Evolutionary conservation across 2,329 filamentous ascomycete genomes (phyloP).

Genomic region (Botrytis squamosa): DNA sequence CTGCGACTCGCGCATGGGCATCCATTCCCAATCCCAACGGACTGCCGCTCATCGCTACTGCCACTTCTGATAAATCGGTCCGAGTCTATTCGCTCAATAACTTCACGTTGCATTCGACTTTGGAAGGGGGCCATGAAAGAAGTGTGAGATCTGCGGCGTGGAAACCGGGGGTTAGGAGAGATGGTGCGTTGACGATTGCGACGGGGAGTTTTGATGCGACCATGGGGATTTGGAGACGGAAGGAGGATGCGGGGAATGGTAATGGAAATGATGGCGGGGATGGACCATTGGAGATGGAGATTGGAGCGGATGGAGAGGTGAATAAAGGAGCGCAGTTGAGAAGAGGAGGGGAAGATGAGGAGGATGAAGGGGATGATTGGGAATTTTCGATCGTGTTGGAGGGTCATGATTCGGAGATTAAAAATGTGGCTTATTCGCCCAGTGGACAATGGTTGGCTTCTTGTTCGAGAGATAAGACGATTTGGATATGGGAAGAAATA

Average conservation of each 20-base stretch:
- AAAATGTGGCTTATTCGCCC: conserved; percentile 72
- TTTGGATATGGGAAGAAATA: conserved; percentile 99
- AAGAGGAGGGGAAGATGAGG: conserved; percentile 38
- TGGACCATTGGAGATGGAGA: conserved; percentile 46
- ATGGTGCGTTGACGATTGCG: conserved; percentile 72
- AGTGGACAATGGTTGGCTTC: conserved; percentile 80
- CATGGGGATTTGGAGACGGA: conserved; percentile 77
- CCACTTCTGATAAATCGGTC: conserved; percentile 80
- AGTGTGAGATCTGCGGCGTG: conserved; percentile 84
- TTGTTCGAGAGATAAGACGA: conserved; percentile 86
- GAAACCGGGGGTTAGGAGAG: conserved; percentile 68
- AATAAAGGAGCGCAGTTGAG: conserved; percentile 31
- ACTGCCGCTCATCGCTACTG: conserved; percentile 83
- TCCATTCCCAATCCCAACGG: conserved; percentile 76
- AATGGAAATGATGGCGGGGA: conserved; percentile 22
- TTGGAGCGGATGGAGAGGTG: conserved; percentile 31
- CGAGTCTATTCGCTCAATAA: conserved; percentile 85
- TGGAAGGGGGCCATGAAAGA: conserved; percentile 86
- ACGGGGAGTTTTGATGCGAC: conserved; percentile 94
- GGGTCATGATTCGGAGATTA: conserved; percentile 92
- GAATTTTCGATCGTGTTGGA: conserved; percentile 89
- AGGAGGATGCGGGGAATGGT: conserved; percentile 38
- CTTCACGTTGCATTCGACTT: conserved; percentile 73
- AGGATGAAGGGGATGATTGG: conserved; percentile 72
- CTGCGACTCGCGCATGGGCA: conserved; percentile 77